phyloP scores from a whole-genome alignment of 2,329 filamentous ascomycete species.

The Grosmannia serpens region DNA sequence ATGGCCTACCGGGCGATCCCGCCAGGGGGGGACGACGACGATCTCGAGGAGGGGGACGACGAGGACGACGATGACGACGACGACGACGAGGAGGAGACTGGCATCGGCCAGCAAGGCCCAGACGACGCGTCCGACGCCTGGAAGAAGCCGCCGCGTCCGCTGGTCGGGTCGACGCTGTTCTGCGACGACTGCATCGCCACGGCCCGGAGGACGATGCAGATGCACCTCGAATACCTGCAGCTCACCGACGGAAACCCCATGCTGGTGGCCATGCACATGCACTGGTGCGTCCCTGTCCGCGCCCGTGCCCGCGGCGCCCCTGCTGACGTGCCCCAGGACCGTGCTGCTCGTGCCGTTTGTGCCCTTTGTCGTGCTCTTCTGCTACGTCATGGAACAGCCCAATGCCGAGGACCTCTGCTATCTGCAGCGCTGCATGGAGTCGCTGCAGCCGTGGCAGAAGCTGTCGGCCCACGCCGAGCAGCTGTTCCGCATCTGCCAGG shows the following conservation, averaged over 20 bases:
- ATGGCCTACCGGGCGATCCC: conserved; percentile 40
- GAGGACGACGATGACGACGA: conserved; percentile 8
- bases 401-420: conserved; percentile 41
- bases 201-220: conserved; percentile 35
- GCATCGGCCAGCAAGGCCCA: no score
- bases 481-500: conserved; percentile 48
- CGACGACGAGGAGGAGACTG: no score
- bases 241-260: conserved; percentile 28
- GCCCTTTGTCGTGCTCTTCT: conserved; percentile 49
- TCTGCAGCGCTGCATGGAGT: conserved; percentile 44
- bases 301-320: conserved; percentile 8
- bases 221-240: conserved; percentile 12
- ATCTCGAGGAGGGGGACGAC: conserved; percentile 14
- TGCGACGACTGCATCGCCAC: conserved; percentile 34
- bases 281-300: conserved; percentile 33
- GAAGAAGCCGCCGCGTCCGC: conserved; percentile 1
- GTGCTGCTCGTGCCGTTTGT: conserved; percentile 45
- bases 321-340: conserved; percentile 27
- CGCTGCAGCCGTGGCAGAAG: conserved; percentile 37
- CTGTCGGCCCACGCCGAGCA: conserved; percentile 48
- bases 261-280: conserved; percentile 32
- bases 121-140: no score
- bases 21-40: background rate
- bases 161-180: background rate
- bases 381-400: conserved; percentile 42